Conservation (phyloP, 768 basidiomycete species). For the Collybia mongolica region DNA sequence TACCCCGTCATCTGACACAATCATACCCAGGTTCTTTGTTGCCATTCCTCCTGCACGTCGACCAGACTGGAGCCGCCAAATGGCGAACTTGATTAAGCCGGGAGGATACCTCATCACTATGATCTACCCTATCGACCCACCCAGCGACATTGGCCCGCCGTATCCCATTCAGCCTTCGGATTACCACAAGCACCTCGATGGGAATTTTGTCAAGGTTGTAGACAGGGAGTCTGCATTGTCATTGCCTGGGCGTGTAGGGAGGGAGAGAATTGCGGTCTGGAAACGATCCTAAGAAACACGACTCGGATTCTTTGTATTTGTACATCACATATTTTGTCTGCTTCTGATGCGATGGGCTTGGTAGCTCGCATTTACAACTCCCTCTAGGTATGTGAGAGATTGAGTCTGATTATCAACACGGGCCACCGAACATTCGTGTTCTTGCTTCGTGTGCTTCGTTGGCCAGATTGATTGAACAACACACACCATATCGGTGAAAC, state of each 20-base stretch:
- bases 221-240: slow-evolving; percentile 48
- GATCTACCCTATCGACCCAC: slow-evolving; percentile 52
- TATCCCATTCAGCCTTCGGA: slow-evolving; percentile 57
- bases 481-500: too few relatives aligned
- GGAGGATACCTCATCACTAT: slow-evolving; percentile 64
- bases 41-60: slow-evolving; percentile 61
- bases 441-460: too few relatives aligned
- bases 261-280: slow-evolving; percentile 57
- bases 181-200: slow-evolving; percentile 48
- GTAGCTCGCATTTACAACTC: too few relatives aligned
- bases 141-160: slow-evolving; percentile 53
- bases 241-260: slow-evolving; percentile 37
- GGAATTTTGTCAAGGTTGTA: slow-evolving; percentile 51
- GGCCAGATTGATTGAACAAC: too few relatives aligned
- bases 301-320: too few relatives aligned
- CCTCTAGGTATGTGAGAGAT: too few relatives aligned
- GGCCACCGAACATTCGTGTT: too few relatives aligned
- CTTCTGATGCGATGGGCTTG: too few relatives aligned
- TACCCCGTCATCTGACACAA: neutral
- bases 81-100: slow-evolving; percentile 52
- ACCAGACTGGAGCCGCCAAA: slow-evolving; percentile 54
- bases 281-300: slow-evolving; percentile 24
- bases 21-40: slow-evolving; percentile 59
- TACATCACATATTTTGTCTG: too few relatives aligned
- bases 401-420: too few relatives aligned